phyloP scores from a whole-genome alignment of 2,329 filamentous ascomycete genomes.

The Colletotrichum camelliae region DNA sequence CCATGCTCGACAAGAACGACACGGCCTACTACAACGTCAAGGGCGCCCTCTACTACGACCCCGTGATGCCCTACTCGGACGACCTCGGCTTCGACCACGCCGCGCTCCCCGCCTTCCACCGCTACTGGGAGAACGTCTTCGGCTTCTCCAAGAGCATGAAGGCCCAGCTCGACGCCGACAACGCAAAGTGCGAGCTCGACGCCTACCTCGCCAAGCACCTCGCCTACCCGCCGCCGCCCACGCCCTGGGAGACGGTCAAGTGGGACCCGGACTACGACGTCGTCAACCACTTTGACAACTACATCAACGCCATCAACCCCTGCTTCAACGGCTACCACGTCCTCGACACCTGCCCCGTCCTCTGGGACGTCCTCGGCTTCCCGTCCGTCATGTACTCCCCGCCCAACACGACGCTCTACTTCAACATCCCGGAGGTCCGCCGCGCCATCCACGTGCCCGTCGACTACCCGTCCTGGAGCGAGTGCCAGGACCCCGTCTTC shows the following conservation, averaged over 20 bases:
- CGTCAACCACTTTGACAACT: slow-evolving; percentile 56
- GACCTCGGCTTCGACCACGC: slow-evolving; percentile 32
- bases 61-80: slow-evolving; percentile 35
- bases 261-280: slow-evolving; percentile 59
- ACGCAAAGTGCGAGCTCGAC: slow-evolving; percentile 65
- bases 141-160: slow-evolving; percentile 66
- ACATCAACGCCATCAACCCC: slow-evolving; percentile 67
- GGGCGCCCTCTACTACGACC: slow-evolving; percentile 61
- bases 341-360: slow-evolving; percentile 71
- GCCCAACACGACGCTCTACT: slow-evolving; percentile 72
- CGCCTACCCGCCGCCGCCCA: slow-evolving; percentile 70
- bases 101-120: slow-evolving; percentile 62
- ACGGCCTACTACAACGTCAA: slow-evolving; percentile 70
- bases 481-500: slow-evolving; percentile 3
- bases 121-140: slow-evolving; percentile 66
- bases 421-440: slow-evolving; percentile 74
- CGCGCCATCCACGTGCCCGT: slow-evolving; percentile 68
- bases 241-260: slow-evolving; percentile 46
- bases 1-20: slow-evolving; percentile 87
- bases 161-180: slow-evolving; percentile 55
- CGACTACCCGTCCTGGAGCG: slow-evolving; percentile 24
- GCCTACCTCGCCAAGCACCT: slow-evolving; percentile 66
- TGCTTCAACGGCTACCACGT: slow-evolving; percentile 83
- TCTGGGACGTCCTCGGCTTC: slow-evolving; percentile 73
- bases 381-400: slow-evolving; percentile 62